Conservation (phyloP, 140 eudicot genomes). For the Bidens hawaiensis region DNA sequence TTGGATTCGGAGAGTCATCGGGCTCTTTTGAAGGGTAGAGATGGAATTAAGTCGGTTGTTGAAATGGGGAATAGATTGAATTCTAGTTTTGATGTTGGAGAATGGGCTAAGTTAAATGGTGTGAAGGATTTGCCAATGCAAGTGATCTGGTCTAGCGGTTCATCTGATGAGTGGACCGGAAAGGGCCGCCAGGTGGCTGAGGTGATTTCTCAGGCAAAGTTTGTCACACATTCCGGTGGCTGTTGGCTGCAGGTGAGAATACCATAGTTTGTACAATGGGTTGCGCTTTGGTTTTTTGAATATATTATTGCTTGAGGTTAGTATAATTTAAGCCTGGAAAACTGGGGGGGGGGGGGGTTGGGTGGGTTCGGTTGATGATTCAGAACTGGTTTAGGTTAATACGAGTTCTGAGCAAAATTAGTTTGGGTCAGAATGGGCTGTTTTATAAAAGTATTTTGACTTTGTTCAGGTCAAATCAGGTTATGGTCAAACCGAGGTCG, state of each 20-base stretch:
- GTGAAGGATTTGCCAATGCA: slow-evolving; percentile 64
- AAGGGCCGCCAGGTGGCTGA: slow-evolving; percentile 55
- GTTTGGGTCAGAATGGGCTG: too few species aligned
- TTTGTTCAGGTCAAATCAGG: too few species aligned
- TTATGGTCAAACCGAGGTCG: too few species aligned
- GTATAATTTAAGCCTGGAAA: too few species aligned
- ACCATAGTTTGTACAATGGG: background rate
- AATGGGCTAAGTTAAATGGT: slow-evolving; percentile 59
- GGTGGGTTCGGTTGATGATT: too few species aligned
- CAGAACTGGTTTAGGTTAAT: too few species aligned
- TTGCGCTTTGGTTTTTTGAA: background rate
- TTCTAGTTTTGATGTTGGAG: slow-evolving; percentile 60
- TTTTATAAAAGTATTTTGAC: too few species aligned
- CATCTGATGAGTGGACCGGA: slow-evolving; percentile 49
- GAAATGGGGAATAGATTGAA: slow-evolving; percentile 75
- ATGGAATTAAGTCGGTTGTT: slow-evolving; percentile 52
- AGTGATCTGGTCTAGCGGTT: slow-evolving; percentile 65
- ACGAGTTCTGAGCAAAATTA: too few species aligned
- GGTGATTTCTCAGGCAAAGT: slow-evolving; percentile 47
- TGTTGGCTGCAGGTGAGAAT: slow-evolving; percentile 85
- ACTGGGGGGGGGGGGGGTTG: too few species aligned
- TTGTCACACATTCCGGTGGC: slow-evolving; percentile 85
- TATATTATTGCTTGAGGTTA: background rate
- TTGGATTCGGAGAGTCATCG: slow-evolving; percentile 67
- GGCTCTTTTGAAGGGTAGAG: slow-evolving; percentile 65